phyloP scores from a whole-genome alignment of 768 basidiomycete genomes.

The Daedaleopsis sinensis region DNA sequence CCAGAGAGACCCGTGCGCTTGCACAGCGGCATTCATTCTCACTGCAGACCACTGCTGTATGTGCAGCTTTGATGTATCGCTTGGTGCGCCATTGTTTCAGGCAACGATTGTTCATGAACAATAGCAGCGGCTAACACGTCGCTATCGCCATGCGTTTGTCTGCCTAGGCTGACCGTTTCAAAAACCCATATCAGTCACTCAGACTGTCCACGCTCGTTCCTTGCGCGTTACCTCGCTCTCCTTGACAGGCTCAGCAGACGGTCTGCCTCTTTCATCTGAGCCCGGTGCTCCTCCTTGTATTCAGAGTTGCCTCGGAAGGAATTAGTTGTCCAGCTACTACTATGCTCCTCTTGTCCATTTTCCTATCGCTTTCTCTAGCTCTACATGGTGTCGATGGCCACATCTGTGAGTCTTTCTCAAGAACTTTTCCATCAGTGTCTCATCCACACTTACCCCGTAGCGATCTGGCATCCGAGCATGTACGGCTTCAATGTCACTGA shows the following conservation, averaged over 20 bases:
- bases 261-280: neutral
- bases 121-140: conserved; percentile 8
- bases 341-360: neutral
- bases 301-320: too few relatives aligned
- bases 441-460: conserved; percentile 27
- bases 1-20: conserved; percentile 76
- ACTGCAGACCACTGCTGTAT: too few relatives aligned
- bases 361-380: neutral
- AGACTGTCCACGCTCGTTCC: neutral
- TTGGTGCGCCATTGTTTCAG: neutral
- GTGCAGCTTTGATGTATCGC: too few relatives aligned
- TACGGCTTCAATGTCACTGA: conserved; percentile 68
- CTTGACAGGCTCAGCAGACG: neutral
- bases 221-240: neutral
- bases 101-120: conserved; percentile 10
- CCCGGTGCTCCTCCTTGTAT: conserved; percentile 14
- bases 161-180: conserved; percentile 2
- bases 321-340: conserved; percentile 4
- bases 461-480: conserved; percentile 61
- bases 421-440: too few relatives aligned
- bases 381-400: conserved; percentile 1
- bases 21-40: too few relatives aligned
- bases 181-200: neutral
- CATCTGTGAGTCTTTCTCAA: conserved; percentile 4
- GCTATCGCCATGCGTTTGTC: conserved; percentile 2